A percentile compares a stretch with the other conserved stretches of the same genome.
Evolutionary conservation across 176 grass and related monocot genomes (phyloP).

Genomic region (Carex kokanica): DNA sequence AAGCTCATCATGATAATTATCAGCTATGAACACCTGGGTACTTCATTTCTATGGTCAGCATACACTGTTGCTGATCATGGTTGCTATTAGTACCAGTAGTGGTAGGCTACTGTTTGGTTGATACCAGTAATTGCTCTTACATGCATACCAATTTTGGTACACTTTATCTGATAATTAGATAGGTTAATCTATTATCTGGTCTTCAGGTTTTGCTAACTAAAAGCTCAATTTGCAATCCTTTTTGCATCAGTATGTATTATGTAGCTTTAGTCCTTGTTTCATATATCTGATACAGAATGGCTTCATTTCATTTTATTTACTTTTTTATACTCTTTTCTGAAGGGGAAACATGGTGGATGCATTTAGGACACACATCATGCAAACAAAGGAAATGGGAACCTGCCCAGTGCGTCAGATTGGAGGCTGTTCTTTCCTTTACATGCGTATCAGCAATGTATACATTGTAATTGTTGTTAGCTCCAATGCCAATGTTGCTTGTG

Average conservation of each 20-base stretch:
- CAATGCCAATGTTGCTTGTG: slow-evolving; percentile 91
- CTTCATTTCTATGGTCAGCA: not conserved
- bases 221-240: not conserved
- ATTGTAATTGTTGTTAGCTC: slow-evolving; percentile 86
- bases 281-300: not conserved
- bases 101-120: not conserved
- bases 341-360: slow-evolving; percentile 99
- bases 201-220: not conserved
- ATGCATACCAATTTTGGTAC: not conserved
- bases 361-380: slow-evolving; percentile 95
- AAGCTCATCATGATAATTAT: not conserved
- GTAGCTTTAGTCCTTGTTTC: not conserved
- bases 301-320: not conserved
- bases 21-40: not conserved
- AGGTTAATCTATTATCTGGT: not conserved
- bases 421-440: slow-evolving; percentile 90
- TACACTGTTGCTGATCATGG: not conserved
- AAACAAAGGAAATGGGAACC: slow-evolving; percentile 87
- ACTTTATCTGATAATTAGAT: not conserved
- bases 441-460: slow-evolving; percentile 96
- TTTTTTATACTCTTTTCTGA: slow-evolving; percentile 1
- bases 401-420: slow-evolving; percentile 90
- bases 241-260: not conserved
- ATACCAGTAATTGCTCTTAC: not conserved
- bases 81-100: not conserved